Conservation (phyloP, 768 basidiomycete species). For the Russula brevipes region DNA sequence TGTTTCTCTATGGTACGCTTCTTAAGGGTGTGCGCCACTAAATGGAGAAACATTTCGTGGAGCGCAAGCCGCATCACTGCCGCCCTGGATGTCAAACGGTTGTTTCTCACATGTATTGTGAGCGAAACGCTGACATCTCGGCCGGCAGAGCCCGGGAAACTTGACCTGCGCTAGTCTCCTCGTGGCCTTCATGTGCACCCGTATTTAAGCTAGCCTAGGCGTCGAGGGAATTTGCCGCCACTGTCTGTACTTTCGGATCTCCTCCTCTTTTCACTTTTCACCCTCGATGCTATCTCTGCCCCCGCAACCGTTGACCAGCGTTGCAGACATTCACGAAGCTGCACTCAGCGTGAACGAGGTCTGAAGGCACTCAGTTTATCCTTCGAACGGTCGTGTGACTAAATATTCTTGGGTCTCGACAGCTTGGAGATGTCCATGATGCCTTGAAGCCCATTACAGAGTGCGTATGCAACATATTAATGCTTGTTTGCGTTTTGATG, state of each 20-base stretch:
- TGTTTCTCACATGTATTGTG: background rate
- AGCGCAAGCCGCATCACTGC: background rate
- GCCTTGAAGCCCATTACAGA: constrained; percentile 59
- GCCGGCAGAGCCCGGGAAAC: constrained; percentile 2
- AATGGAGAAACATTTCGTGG: background rate
- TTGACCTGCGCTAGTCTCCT: background rate
- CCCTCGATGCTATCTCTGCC: constrained; percentile 14
- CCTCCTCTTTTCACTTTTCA: background rate
- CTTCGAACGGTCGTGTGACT: constrained; percentile 12
- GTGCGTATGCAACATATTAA: constrained; percentile 35
- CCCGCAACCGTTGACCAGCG: background rate
- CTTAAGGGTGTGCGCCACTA: background rate
- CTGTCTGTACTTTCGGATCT: background rate
- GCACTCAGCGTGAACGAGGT: constrained; percentile 16
- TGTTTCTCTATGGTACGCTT: background rate
- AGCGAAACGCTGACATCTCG: background rate
- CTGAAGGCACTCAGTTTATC: constrained; percentile 5
- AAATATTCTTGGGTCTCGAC: constrained; percentile 1
- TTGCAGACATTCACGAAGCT: background rate
- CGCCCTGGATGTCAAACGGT: background rate
- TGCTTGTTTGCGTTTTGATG: constrained; percentile 4
- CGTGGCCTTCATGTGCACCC: background rate
- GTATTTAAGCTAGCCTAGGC: background rate
- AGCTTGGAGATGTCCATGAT: constrained; percentile 51
- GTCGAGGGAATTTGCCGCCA: constrained; percentile 17